Base-by-base conservation (phyloP, 83 land plant genomes). In the Picea abies region DNA sequence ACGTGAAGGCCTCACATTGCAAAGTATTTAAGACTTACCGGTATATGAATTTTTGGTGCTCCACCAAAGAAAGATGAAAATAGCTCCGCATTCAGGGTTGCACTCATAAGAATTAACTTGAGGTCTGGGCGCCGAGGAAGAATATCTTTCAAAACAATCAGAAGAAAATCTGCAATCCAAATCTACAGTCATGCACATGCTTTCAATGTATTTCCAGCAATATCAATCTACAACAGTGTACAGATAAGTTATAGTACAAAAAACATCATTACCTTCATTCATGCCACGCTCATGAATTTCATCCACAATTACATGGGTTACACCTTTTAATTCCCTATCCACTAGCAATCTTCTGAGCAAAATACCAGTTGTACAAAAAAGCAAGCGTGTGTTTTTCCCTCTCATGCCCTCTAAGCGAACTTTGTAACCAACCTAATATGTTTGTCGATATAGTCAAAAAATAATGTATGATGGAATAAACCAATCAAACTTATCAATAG, bases 221-320 rank as follows among this genome's bases (percentile, higher is more conserved):
- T 70, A 67, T 73, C 80, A 15, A 4, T 17, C 58, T 72, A 15
- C 29, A 63, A 62, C 47, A 35, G 66, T 1, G 84, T 80, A 81
- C 71, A 60, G 78, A 82, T 25, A 15, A 32, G 3, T 77, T 22
- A 66, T 2, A 79, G 23, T 47, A 4, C 15, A 29, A 72, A 49
- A 22, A 68, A 23, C 20, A 73, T 58, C 16, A 2, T 69, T 85
- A 93, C 97, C 98, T 91, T 96, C 98, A 89, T 94, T 96, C 94
- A 96, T 94, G 84, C 98, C 98, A 81, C 97, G 95, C 68, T 96
- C 98, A 87, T 96, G 98, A 64, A 96, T 94, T 79, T 96, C 98
- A 86, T 96, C 98, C 32, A 92, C 90, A 79, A 94, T 83, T 26
- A 93, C 93, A 93, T 95, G 96, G 63, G 90, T 92, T 49, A 95